Conservation (phyloP, 2,329 filamentous ascomycete species). For the Atkinsonella hypoxylon region DNA sequence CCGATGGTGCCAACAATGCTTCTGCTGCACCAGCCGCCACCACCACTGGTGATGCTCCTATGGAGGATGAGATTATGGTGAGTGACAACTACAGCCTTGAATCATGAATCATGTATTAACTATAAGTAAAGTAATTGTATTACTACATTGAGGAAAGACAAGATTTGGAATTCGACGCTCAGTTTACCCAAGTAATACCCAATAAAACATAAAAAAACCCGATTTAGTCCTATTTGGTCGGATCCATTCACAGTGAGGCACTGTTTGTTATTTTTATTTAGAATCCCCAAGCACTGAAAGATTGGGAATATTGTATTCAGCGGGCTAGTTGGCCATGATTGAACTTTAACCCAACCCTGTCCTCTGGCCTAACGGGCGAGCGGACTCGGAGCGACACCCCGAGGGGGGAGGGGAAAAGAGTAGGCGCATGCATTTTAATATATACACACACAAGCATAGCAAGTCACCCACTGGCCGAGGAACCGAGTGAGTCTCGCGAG, state of each 20-base stretch:
- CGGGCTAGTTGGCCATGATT: background rate
- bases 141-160: background rate
- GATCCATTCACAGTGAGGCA: background rate
- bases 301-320: background rate
- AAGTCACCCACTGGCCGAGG: background rate
- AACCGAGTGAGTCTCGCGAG: background rate
- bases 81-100: conserved; percentile 7
- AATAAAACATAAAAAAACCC: conserved; percentile 4
- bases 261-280: background rate
- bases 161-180: background rate
- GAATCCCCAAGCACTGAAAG: background rate
- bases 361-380: background rate
- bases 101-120: background rate
- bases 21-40: conserved; percentile 34
- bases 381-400: background rate
- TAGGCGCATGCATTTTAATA: background rate
- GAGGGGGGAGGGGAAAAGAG: background rate
- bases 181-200: conserved; percentile 4
- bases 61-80: conserved; percentile 53
- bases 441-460: background rate
- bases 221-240: background rate
- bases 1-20: conserved; percentile 33
- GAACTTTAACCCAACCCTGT: background rate
- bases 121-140: background rate
- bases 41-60: conserved; percentile 43